Evolutionary conservation across 352 stramenopile species (phyloP).

Genomic region (Globisporangium barbulae): DNA sequence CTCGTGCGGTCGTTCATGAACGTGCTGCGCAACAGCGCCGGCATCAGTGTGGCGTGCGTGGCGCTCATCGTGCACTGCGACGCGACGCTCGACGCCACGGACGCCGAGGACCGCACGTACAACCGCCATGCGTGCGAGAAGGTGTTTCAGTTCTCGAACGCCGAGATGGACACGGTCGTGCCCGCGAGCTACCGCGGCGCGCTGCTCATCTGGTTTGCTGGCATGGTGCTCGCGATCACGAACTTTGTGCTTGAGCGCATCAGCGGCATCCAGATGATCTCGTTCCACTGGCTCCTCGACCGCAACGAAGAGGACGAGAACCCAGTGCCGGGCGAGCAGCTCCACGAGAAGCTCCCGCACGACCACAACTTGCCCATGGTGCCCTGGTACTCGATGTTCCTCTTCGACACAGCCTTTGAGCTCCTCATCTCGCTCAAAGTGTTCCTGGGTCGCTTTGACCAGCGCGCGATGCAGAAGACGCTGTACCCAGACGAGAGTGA

Average conservation of each 20-base stretch:
- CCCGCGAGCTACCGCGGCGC: slow-evolving; percentile 76
- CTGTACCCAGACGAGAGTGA: slow-evolving; percentile 69
- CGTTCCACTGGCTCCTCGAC: slow-evolving; percentile 68
- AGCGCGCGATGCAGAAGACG: slow-evolving; percentile 88
- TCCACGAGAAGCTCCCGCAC: slow-evolving; percentile 59
- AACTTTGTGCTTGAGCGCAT: slow-evolving; percentile 84
- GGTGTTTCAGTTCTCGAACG: slow-evolving; percentile 68
- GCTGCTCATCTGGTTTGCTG: slow-evolving; percentile 82
- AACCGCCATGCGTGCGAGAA: slow-evolving; percentile 78
- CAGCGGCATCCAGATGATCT: slow-evolving; percentile 78
- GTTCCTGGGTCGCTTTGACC: slow-evolving; percentile 90
- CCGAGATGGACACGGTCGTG: slow-evolving; percentile 47
- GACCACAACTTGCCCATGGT: slow-evolving; percentile 89
- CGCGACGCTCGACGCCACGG: slow-evolving; percentile 38
- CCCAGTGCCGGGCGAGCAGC: slow-evolving; percentile 32
- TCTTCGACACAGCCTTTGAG: slow-evolving; percentile 90
- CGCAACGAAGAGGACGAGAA: slow-evolving; percentile 48
- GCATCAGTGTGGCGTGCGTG: slow-evolving; percentile 79
- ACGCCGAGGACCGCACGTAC: slow-evolving; percentile 39
- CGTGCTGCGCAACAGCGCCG: slow-evolving; percentile 77
- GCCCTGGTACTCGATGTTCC: slow-evolving; percentile 93
- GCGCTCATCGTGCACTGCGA: slow-evolving; percentile 83
- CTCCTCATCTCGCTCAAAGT: slow-evolving; percentile 93
- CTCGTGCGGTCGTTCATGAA: slow-evolving; percentile 76
- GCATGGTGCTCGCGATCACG: slow-evolving; percentile 73